phyloP scores from a whole-genome alignment of 805 yeast species.

The Phaffomyces antillensis region DNA sequence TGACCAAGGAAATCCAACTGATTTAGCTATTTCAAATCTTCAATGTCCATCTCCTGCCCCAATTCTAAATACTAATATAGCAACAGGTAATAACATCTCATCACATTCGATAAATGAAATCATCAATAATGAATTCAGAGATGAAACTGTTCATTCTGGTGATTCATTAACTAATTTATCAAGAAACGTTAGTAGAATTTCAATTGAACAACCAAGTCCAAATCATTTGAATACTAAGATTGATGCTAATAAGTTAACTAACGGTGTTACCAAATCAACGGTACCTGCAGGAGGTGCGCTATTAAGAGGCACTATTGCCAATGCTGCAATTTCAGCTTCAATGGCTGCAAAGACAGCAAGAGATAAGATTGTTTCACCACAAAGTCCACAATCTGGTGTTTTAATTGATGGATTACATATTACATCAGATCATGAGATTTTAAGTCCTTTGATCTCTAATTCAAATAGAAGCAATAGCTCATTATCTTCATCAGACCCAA shows the following conservation, averaged over 20 bases:
- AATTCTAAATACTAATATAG: constrained; percentile 34
- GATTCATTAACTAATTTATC: background rate
- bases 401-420: background rate
- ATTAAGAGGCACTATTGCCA: constrained; percentile 32
- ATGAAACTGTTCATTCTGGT: background rate
- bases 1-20: constrained; percentile 37
- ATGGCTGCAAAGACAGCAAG: constrained; percentile 33
- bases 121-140: constrained; percentile 14
- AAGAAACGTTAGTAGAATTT: background rate
- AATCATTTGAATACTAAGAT: background rate
- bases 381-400: constrained; percentile 8
- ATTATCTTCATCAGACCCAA: constrained; percentile 13
- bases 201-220: constrained; percentile 4
- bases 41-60: constrained; percentile 75
- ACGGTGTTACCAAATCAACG: constrained; percentile 20
- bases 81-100: constrained; percentile 19
- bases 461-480: constrained; percentile 16
- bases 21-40: constrained; percentile 48
- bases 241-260: background rate
- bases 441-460: background rate
- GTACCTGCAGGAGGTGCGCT: constrained; percentile 42
- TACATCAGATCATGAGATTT: background rate
- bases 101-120: constrained; percentile 21
- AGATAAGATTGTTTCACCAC: constrained; percentile 11
- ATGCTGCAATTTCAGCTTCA: constrained; percentile 32